A percentile compares a stretch with the other conserved stretches of the same genome.
Evolutionary conservation across 805 yeast genomes (phyloP).

Genomic region (Lachancea sp.): DNA sequence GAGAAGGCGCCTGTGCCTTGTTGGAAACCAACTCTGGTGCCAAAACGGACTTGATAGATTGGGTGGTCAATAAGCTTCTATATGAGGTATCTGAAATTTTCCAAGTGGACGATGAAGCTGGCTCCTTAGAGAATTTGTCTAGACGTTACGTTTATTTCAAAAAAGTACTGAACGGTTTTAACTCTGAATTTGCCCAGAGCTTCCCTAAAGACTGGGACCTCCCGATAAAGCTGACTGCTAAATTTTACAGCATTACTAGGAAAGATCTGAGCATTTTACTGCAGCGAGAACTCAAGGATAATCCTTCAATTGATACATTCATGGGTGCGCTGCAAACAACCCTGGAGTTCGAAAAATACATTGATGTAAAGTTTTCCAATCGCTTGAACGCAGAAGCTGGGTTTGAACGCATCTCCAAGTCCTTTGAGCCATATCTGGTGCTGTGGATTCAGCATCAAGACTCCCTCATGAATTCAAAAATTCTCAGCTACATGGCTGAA

Average conservation of each 20-base stretch:
- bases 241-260: slow-evolving; percentile 63
- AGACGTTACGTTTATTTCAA: slow-evolving; percentile 79
- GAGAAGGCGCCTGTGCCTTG: slow-evolving; percentile 60
- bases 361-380: slow-evolving; percentile 57
- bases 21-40: slow-evolving; percentile 61
- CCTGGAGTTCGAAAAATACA: slow-evolving; percentile 71
- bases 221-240: slow-evolving; percentile 49
- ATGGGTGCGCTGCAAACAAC: slow-evolving; percentile 68
- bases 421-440: slow-evolving; percentile 79
- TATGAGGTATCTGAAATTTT: slow-evolving; percentile 74
- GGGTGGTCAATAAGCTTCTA: slow-evolving; percentile 67
- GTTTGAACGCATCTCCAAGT: slow-evolving; percentile 43
- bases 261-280: slow-evolving; percentile 57
- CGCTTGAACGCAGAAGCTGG: slow-evolving; percentile 20
- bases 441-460: slow-evolving; percentile 89
- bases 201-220: slow-evolving; percentile 76
- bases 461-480: slow-evolving; percentile 49
- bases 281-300: slow-evolving; percentile 36
- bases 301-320: slow-evolving; percentile 55
- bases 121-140: slow-evolving; percentile 78
- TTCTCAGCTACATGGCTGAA: slow-evolving; percentile 57
- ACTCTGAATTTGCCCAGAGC: slow-evolving; percentile 41
- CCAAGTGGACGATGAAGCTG: slow-evolving; percentile 82
- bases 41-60: slow-evolving; percentile 53
- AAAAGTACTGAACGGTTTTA: slow-evolving; percentile 56